Conservation (phyloP, 352 stramenopile genomes). For the Phytopythium aichiense region DNA sequence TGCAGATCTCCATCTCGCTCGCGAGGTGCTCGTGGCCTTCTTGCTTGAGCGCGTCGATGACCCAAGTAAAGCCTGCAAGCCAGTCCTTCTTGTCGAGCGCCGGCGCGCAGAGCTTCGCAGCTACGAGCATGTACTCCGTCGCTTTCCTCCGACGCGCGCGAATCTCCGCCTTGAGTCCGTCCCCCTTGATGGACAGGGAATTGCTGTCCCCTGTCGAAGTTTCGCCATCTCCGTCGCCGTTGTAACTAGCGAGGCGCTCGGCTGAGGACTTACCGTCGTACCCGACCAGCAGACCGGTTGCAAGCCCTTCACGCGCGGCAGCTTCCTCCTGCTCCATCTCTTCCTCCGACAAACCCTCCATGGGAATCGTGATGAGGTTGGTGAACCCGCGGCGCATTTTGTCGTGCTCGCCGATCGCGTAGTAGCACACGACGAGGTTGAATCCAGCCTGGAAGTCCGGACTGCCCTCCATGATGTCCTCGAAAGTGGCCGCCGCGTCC, state of each 20-base stretch:
- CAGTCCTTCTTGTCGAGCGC: conserved; percentile 91
- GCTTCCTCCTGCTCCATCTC: conserved; percentile 77
- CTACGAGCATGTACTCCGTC: conserved; percentile 92
- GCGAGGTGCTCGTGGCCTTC: conserved; percentile 88
- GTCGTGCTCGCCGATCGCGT: conserved; percentile 93
- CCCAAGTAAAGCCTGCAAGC: conserved; percentile 92
- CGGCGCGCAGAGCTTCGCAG: conserved; percentile 91
- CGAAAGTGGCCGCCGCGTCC: conserved; percentile 93
- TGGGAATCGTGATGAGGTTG: conserved; percentile 88
- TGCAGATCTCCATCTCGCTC: conserved; percentile 89
- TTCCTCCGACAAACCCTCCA: conserved; percentile 83
- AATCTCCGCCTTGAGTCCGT: conserved; percentile 79
- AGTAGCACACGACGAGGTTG: conserved; percentile 97
- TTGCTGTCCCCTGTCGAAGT: conserved; percentile 15
- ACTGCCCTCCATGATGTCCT: conserved; percentile 92
- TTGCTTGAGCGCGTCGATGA: conserved; percentile 91
- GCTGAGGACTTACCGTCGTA: not conserved
- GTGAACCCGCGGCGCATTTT: conserved; percentile 93
- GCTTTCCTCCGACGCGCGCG: conserved; percentile 70
- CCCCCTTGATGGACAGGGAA: conserved; percentile 53
- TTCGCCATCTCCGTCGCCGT: conserved; percentile 44
- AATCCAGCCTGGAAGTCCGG: conserved; percentile 95
- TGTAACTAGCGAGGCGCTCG: conserved; percentile 17
- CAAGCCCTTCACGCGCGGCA: conserved; percentile 26
- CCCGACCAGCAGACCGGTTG: conserved; percentile 21